phyloP scores from a whole-genome alignment of 192 early-diverging fungal species.

The Coemansia reversa region DNA sequence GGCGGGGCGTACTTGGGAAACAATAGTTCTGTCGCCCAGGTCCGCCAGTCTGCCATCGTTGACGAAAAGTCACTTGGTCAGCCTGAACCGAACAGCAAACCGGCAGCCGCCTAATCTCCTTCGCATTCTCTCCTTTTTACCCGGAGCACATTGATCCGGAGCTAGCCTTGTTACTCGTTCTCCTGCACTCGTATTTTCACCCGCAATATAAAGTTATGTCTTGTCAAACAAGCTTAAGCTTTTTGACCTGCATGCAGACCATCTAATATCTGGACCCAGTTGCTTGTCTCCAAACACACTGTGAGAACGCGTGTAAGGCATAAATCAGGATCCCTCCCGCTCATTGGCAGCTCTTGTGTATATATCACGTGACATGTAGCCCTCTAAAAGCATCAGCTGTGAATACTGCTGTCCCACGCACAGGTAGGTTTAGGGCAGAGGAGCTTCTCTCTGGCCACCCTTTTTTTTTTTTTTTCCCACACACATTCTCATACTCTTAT shows the following conservation, averaged over 20 bases:
- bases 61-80: neutral
- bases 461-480: no score
- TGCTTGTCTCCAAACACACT: neutral
- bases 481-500: neutral
- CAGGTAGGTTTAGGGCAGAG: no score
- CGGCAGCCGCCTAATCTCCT: neutral
- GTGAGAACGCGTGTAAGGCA: neutral
- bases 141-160: neutral
- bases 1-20: conserved; percentile 8
- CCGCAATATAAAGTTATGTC: neutral
- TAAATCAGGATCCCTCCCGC: neutral
- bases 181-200: neutral
- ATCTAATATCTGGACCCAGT: neutral
- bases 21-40: neutral
- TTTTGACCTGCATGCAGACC: no score
- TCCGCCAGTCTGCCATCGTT: neutral
- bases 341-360: neutral
- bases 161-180: neutral
- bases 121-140: neutral
- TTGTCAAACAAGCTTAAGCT: neutral
- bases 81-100: neutral
- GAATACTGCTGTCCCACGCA: no score
- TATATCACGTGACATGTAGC: neutral
- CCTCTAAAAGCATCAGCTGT: no score
- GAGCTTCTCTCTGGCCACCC: no score